Evolutionary conservation across 2,329 filamentous ascomycete species (phyloP).

Genomic region (Fusarium buharicum): DNA sequence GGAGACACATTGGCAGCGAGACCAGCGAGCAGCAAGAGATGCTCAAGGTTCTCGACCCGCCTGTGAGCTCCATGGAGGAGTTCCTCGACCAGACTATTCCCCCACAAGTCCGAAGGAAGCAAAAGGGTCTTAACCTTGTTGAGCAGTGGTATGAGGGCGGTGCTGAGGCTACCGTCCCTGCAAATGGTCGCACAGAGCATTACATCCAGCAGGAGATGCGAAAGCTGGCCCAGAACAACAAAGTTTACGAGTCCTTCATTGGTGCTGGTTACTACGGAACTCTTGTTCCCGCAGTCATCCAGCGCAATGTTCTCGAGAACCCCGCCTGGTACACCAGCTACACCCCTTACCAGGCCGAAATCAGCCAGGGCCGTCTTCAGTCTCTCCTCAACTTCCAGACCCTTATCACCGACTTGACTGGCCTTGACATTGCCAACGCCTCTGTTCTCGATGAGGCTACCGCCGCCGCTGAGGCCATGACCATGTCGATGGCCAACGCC

Average conservation of each 20-base stretch:
- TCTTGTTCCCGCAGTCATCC: slow-evolving; percentile 86
- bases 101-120: slow-evolving; percentile 66
- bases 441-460: slow-evolving; percentile 92
- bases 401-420: slow-evolving; percentile 87
- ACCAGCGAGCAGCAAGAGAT: slow-evolving; percentile 75
- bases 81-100: slow-evolving; percentile 88
- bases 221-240: slow-evolving; percentile 55
- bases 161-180: slow-evolving; percentile 36
- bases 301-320: slow-evolving; percentile 90
- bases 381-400: slow-evolving; percentile 96
- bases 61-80: slow-evolving; percentile 77
- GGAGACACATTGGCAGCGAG: slow-evolving; percentile 87
- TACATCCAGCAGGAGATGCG: slow-evolving; percentile 66
- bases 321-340: slow-evolving; percentile 99
- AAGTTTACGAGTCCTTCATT: slow-evolving; percentile 73
- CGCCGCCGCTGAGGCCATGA: slow-evolving; percentile 95
- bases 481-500: slow-evolving; percentile 76
- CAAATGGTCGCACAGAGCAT: slow-evolving; percentile 44
- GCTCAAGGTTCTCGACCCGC: slow-evolving; percentile 82
- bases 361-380: slow-evolving; percentile 92
- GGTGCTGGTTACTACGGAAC: slow-evolving; percentile 90
- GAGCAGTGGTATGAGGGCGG: slow-evolving; percentile 46
- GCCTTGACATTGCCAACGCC: slow-evolving; percentile 87
- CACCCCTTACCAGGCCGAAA: slow-evolving; percentile 96
- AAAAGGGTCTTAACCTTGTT: slow-evolving; percentile 43